phyloP scores from a whole-genome alignment of 345 rosid genomes.

The Arabidopsis arenosa region DNA sequence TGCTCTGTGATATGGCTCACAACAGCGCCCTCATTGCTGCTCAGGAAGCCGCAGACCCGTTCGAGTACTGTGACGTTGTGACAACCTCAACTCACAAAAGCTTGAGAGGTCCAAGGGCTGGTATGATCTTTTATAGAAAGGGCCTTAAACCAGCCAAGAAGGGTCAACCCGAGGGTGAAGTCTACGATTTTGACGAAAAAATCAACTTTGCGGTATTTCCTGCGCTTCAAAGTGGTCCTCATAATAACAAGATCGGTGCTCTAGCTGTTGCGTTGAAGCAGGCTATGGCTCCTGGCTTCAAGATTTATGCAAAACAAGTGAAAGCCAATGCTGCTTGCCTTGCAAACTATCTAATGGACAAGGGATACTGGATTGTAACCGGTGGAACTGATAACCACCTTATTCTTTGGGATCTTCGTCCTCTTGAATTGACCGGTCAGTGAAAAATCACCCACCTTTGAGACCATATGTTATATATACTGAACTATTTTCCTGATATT shows the following conservation, averaged over 20 bases:
- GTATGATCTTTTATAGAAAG: conserved; percentile 96
- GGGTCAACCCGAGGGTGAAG: conserved; percentile 88
- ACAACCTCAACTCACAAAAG: conserved; percentile 99
- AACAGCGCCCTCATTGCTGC: conserved; percentile 98
- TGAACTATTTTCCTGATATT: neutral
- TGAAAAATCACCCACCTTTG: neutral
- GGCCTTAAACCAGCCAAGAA: conserved; percentile 95
- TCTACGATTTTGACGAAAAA: conserved; percentile 90
- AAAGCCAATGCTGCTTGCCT: conserved; percentile 92
- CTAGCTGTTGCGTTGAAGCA: conserved; percentile 96
- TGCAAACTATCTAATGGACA: conserved; percentile 73
- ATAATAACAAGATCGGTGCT: conserved; percentile 98
- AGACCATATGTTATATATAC: neutral
- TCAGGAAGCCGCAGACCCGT: conserved; percentile 98
- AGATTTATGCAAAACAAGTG: conserved; percentile 93
- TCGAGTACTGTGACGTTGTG: conserved; percentile 91
- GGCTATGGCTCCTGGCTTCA: conserved; percentile 74
- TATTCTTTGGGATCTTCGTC: conserved; percentile 96
- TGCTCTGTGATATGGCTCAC: conserved; percentile 98
- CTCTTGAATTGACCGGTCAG: conserved; percentile 93
- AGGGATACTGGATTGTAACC: conserved; percentile 83
- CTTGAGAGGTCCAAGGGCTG: conserved; percentile 98
- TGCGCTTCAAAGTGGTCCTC: conserved; percentile 98
- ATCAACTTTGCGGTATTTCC: conserved; percentile 96
- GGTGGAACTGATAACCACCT: conserved; percentile 98